These are phyloP conservation scores for Dentipellis sp. DNA, from an alignment of 768 basidiomycete species.

Conservation along the genomic window DNA sequence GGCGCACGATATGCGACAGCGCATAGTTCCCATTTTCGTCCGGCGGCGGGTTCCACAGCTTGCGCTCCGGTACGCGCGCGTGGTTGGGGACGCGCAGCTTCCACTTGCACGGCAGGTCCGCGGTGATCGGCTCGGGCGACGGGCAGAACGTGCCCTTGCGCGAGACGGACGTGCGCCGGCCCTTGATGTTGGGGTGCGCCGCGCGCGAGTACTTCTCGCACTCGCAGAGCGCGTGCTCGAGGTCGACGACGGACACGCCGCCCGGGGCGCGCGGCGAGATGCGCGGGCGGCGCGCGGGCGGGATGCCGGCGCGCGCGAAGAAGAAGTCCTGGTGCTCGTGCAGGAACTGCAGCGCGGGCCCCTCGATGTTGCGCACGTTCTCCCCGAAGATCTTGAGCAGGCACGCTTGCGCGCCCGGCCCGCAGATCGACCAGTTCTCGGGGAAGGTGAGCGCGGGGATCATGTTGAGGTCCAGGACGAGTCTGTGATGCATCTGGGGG, in stretches of 20 bases:
- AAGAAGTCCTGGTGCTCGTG: constrained; percentile 48
- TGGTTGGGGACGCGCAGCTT: constrained; percentile 4
- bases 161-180: constrained; percentile 27
- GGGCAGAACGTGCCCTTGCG: constrained; percentile 10
- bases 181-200: constrained; percentile 36
- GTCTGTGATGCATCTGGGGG: constrained; percentile 13
- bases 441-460: constrained; percentile 43
- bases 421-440: constrained; percentile 56
- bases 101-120: constrained; percentile 19
- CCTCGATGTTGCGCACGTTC: constrained; percentile 32
- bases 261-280: constrained; percentile 11
- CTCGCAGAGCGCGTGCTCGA: constrained; percentile 77
- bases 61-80: constrained; percentile 5
- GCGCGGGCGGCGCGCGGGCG: constrained; percentile 17
- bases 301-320: constrained; percentile 45
- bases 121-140: constrained; percentile 16
- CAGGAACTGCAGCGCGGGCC: constrained; percentile 57
- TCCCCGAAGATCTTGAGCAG: constrained; percentile 59
- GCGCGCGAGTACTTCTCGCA: constrained; percentile 67
- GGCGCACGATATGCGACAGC: constrained; percentile 23
- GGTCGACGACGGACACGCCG: constrained; percentile 51
- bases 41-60: constrained; percentile 10
- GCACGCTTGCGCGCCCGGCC: constrained; percentile 58
- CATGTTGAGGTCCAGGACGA: constrained; percentile 30
- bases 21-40: constrained; percentile 11